Percentiles rank a stretch among this genome's conserved stretches.
Evolutionary conservation across 768 basidiomycete species (phyloP).

Genomic region (Pilatotrama ljubarskyi): DNA sequence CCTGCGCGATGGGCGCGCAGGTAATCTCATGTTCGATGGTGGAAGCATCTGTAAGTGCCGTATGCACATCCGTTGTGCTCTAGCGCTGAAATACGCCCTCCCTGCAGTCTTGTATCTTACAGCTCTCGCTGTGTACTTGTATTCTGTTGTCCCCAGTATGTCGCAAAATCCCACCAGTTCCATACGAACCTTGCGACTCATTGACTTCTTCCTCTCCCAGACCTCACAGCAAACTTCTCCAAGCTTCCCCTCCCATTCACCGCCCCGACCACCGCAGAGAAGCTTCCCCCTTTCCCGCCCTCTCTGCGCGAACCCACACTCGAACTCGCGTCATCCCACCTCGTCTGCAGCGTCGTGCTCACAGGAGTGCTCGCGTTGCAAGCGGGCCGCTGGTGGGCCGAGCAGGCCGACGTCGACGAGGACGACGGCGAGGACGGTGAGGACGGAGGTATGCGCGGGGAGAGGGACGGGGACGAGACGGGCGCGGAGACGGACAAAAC

Average conservation of each 20-base stretch:
- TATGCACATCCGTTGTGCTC: background rate
- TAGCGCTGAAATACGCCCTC: background rate
- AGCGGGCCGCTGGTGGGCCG: constrained; percentile 84
- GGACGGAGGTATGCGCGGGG: background rate
- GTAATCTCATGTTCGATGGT: constrained; percentile 90
- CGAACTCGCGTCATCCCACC: constrained; percentile 80
- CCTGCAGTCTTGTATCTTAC: constrained; percentile 70
- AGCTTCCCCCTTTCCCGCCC: constrained; percentile 59
- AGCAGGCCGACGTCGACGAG: constrained; percentile 64
- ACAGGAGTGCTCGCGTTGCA: constrained; percentile 86
- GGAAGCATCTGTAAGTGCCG: constrained; percentile 75
- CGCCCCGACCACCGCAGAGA: background rate
- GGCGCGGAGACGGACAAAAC: constrained; percentile 17
- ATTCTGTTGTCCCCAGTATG: constrained; percentile 81
- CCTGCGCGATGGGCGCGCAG: constrained; percentile 72
- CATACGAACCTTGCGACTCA: background rate
- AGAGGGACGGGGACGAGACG: constrained; percentile 1
- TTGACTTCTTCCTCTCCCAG: constrained; percentile 36
- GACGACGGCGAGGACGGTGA: constrained; percentile 38
- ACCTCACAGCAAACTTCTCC: constrained; percentile 58
- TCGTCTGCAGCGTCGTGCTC: constrained; percentile 84
- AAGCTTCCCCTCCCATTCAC: constrained; percentile 46
- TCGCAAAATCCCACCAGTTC: constrained; percentile 12
- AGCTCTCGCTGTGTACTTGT: constrained; percentile 69
- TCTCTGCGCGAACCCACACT: constrained; percentile 63